Conservation (phyloP, 1,284 basidiomycete species). For the Vanrija sp. region DNA sequence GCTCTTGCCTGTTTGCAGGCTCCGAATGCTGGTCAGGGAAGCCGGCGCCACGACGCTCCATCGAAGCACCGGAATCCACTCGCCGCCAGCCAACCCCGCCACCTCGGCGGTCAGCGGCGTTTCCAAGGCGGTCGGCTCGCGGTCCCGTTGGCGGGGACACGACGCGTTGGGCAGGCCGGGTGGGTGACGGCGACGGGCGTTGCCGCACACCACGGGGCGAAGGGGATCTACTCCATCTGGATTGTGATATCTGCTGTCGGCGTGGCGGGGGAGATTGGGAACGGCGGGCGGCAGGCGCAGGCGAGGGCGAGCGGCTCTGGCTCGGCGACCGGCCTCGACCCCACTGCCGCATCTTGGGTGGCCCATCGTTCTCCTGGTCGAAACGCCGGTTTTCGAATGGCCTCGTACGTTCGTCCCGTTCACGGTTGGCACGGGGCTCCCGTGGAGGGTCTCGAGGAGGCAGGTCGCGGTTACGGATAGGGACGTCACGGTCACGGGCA, state of each 20-base stretch:
- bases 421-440: background rate
- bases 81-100: too few species aligned
- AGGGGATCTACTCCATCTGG: background rate
- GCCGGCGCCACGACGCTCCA: too few species aligned
- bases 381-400: background rate
- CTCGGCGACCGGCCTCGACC: background rate
- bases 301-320: too few species aligned
- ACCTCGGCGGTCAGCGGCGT: too few species aligned
- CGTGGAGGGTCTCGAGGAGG: background rate
- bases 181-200: background rate
- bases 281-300: background rate
- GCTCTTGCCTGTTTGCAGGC: too few species aligned
- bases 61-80: too few species aligned
- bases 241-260: background rate
- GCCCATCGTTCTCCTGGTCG: background rate
- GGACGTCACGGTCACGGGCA: too few species aligned
- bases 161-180: background rate
- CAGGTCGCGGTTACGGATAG: conserved; percentile 2
- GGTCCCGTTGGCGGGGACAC: too few species aligned
- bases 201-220: background rate
- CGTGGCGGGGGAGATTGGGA: background rate
- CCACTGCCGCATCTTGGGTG: conserved; percentile 19
- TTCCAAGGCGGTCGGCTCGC: too few species aligned
- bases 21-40: too few species aligned
- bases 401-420: background rate